Evolutionary conservation across 306 rosid genomes (phyloP), one percentile per base, ranked within the genome.

Genomic region (Quercus wislizeni): DNA sequence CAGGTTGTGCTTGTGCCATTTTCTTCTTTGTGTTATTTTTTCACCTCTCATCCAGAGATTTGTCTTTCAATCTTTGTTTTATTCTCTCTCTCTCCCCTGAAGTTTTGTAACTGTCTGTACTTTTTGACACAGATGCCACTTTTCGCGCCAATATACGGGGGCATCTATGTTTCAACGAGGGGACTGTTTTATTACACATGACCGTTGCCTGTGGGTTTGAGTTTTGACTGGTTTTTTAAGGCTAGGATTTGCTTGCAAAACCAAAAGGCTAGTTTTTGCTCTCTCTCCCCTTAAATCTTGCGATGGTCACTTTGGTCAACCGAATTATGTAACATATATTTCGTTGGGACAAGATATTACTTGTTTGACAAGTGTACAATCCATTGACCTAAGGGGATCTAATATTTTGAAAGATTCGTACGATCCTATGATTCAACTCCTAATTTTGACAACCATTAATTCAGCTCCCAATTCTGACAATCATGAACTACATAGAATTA

Each of bases 1-100:
- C 86, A 5, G 76, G 84, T 18, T 80, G 87, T 20, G 85, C 86
- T 63, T 89, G 96, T 20, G 92, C 87, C 96, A 89, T 91, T 79
- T 19, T 69, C 21, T 56, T 5, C 6, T 38, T 57, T 21, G 62
- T 23, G 18, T 31, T 7, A 9, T 61, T 63, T 75, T 78, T 20
- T 70, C 55, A 51, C 20, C 23, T 72, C 49, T 76, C 10, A 18
- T 75, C 8, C 80, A 17, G 58, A n/a, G 55, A 46, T 35, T 55
- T 27, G 55, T 64, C 55, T 76, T 43, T 79, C 54, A 62, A 23
- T 71, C 12, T 17, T 49, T 7, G 17, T 84, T 76, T 76, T 82
- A 2, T 18, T 76, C 52, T 56, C 25, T 71, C 54, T 27, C 33
- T 41, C 17, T 58, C 73, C 6, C 76, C 51, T 67, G 30, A 83